A percentile compares a stretch with the other conserved stretches of the same genome.
These are phyloP conservation scores for Chrysopogon serrulatus DNA, from an alignment of 176 grass and related monocot species.

Conservation along the genomic window DNA sequence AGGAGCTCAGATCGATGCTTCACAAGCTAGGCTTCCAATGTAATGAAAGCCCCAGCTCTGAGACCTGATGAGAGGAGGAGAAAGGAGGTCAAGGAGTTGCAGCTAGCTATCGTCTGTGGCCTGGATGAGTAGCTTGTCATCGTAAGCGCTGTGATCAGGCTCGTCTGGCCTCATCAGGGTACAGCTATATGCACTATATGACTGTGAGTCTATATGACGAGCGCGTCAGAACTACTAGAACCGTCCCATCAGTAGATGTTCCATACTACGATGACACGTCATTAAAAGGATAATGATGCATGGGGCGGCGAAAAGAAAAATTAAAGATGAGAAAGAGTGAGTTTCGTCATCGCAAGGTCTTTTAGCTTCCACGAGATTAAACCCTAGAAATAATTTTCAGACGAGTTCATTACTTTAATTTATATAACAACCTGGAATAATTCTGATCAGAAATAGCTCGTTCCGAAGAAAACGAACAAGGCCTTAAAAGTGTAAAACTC, in stretches of 20 bases:
- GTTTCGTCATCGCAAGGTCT: no score
- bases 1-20: constrained; percentile 52
- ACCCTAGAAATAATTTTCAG: no score
- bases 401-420: no score
- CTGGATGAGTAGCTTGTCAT: constrained; percentile 19
- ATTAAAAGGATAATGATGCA: no score
- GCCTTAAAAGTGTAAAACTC: no score
- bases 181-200: neutral
- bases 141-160: constrained; percentile 6
- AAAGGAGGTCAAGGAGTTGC: constrained; percentile 12
- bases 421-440: no score
- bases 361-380: no score
- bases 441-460: no score
- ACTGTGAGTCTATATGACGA: neutral
- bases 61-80: constrained; percentile 11
- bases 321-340: neutral
- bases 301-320: no score
- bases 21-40: constrained; percentile 34
- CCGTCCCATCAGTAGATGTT: neutral
- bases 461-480: no score
- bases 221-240: neutral
- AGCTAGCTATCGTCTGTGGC: neutral
- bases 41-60: constrained; percentile 30
- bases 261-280: neutral
- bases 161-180: neutral